phyloP scores from a whole-genome alignment of 805 yeast genomes.

The Ogataea neopini region DNA sequence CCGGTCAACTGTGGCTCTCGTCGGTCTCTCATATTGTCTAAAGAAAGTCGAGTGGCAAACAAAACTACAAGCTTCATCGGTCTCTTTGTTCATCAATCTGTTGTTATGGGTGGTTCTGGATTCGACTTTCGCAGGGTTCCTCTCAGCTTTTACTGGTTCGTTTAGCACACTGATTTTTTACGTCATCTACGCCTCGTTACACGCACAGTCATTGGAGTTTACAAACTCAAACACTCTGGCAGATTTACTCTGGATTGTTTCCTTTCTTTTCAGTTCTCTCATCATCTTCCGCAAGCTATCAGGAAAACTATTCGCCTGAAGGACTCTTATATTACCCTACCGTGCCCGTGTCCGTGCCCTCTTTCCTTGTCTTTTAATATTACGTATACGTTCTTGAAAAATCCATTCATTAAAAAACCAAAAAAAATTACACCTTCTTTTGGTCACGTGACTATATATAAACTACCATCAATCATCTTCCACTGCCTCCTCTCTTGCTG shows the following conservation, averaged over 20 bases:
- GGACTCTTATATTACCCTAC: not conserved
- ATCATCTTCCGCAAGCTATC: slow-evolving; percentile 71
- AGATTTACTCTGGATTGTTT: slow-evolving; percentile 54
- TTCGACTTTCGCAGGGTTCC: slow-evolving; percentile 23
- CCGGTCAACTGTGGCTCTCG: slow-evolving; percentile 55
- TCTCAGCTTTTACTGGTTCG: slow-evolving; percentile 23
- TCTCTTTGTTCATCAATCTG: slow-evolving; percentile 64
- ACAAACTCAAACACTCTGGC: slow-evolving; percentile 33
- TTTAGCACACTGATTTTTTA: slow-evolving; percentile 20
- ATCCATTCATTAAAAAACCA: not conserved
- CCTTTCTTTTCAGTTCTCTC: slow-evolving; percentile 66
- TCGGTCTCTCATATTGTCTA: slow-evolving; percentile 72
- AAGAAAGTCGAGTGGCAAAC: slow-evolving; percentile 70
- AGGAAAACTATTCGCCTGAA: slow-evolving; percentile 35
- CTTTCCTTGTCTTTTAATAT: not conserved
- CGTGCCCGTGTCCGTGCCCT: not conserved
- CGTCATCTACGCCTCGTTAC: slow-evolving; percentile 7
- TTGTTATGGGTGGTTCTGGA: slow-evolving; percentile 56
- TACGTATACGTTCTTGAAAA: not conserved
- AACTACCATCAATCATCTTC: slow-evolving; percentile 11
- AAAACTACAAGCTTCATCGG: slow-evolving; percentile 60
- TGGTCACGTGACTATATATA: not conserved
- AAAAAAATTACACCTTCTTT: too few relatives aligned
- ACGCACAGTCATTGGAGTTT: slow-evolving; percentile 1
- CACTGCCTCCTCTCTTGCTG: slow-evolving; percentile 30